Percentiles rank a stretch among this genome's conserved stretches.
Evolutionary conservation across 176 grass and related monocot genomes (phyloP).

Genomic region (Oryza nivara): DNA sequence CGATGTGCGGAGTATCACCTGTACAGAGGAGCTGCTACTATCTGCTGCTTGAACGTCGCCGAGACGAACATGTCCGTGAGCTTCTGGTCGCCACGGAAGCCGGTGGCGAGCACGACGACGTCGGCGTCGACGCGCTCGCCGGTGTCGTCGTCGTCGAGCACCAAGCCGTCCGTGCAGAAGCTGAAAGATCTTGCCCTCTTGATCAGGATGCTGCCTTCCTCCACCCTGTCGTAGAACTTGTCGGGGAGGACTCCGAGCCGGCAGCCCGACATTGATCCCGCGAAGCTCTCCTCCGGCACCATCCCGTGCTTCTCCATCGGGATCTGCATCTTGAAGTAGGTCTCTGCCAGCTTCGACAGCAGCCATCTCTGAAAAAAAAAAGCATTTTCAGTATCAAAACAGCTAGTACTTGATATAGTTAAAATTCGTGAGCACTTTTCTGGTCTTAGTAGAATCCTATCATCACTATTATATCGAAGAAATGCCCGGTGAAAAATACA

Average conservation of each 20-base stretch:
- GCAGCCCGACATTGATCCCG: constrained; percentile 32
- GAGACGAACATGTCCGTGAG: constrained; percentile 52
- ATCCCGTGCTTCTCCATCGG: constrained; percentile 60
- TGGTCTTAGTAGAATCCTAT: too few relatives aligned
- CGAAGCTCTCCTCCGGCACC: constrained; percentile 54
- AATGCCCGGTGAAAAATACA: too few relatives aligned
- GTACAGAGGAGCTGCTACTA: constrained; percentile 40
- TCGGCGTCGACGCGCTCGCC: constrained; percentile 18
- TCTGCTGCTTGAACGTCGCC: too few relatives aligned
- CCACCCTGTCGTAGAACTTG: constrained; percentile 59
- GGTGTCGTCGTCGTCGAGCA: constrained; percentile 35
- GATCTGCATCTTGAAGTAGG: constrained; percentile 43
- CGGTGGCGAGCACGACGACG: constrained; percentile 69
- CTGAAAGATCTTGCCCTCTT: constrained; percentile 6
- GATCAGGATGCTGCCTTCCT: constrained; percentile 49
- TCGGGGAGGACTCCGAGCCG: constrained; percentile 43
- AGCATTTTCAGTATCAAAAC: background rate
- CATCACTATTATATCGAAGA: too few relatives aligned
- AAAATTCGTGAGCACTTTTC: too few relatives aligned
- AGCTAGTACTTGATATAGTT: too few relatives aligned
- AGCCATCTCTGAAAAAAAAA: constrained; percentile 39
- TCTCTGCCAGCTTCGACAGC: constrained; percentile 38
- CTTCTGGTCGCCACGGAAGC: constrained; percentile 66
- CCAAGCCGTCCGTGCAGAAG: constrained; percentile 60
- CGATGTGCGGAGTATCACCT: background rate